Evolutionary conservation across 192 early-diverging fungal genomes (phyloP).

Genomic region (Backusella tarrabulga): DNA sequence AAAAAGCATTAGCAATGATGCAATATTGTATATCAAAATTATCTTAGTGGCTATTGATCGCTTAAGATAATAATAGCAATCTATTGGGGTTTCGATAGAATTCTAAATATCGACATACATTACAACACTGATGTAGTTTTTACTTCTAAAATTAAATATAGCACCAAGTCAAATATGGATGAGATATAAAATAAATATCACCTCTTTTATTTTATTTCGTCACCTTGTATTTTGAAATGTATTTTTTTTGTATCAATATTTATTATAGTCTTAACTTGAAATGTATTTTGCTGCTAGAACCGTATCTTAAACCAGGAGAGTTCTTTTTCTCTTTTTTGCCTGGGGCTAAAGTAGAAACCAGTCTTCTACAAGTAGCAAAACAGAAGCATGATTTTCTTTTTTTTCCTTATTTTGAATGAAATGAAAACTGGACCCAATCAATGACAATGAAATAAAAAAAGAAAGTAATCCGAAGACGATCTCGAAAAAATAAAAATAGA

Average conservation of each 20-base stretch:
- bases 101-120: not conserved
- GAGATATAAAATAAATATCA: not conserved
- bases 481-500: not conserved
- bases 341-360: not conserved
- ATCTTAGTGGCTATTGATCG: not conserved
- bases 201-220: not conserved
- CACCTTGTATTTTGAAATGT: not conserved
- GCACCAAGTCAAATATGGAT: not conserved
- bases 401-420: constrained; percentile 1
- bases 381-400: constrained; percentile 9
- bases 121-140: not conserved
- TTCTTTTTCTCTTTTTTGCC: not conserved
- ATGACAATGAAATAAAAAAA: not conserved
- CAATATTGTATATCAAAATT: not conserved
- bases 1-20: not conserved
- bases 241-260: no score
- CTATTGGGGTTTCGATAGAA: not conserved
- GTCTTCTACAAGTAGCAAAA: not conserved
- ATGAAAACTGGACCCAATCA: not conserved
- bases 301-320: not conserved
- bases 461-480: not conserved
- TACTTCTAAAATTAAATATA: not conserved
- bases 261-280: no score
- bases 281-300: not conserved
- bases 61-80: not conserved